Percentiles rank a stretch among this genome's conserved stretches.
These are phyloP conservation scores for Didymella lethalis DNA, from an alignment of 2,329 filamentous ascomycete species.

Conservation along the genomic window DNA sequence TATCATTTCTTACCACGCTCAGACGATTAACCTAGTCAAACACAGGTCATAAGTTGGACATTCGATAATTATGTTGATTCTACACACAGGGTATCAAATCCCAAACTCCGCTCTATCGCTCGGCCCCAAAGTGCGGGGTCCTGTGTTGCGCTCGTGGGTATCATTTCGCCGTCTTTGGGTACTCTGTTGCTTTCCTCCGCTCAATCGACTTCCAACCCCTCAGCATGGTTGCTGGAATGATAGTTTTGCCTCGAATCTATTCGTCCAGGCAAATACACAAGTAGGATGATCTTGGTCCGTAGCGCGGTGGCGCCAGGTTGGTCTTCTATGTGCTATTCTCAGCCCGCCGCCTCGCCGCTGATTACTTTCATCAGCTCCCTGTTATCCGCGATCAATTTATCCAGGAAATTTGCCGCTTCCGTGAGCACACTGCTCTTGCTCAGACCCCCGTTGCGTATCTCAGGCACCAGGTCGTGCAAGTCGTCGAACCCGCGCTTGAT, in stretches of 20 bases:
- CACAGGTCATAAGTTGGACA: not conserved
- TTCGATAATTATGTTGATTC: not conserved
- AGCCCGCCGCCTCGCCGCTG: not conserved
- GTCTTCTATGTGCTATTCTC: no score
- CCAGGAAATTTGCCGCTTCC: conserved; percentile 80
- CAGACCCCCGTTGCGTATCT: conserved; percentile 74
- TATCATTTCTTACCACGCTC: not conserved
- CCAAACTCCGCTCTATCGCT: conserved; percentile 10
- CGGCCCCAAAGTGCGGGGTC: not conserved
- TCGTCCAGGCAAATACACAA: no score
- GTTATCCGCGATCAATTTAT: conserved; percentile 75
- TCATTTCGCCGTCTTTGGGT: conserved; percentile 12
- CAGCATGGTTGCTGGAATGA: no score
- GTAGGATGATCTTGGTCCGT: not conserved
- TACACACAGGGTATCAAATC: conserved; percentile 13
- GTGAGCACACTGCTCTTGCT: conserved; percentile 83
- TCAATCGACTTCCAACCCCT: no score
- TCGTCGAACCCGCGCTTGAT: conserved; percentile 86
- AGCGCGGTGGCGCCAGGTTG: no score
- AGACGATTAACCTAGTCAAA: not conserved
- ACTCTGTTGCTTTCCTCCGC: not conserved
- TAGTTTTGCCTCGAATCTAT: no score
- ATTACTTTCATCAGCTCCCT: conserved; percentile 22
- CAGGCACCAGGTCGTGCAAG: conserved; percentile 77
- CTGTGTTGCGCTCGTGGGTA: conserved; percentile 8